Conservation (phyloP, 805 yeast species). For the Myxozyma melibiosi region DNA sequence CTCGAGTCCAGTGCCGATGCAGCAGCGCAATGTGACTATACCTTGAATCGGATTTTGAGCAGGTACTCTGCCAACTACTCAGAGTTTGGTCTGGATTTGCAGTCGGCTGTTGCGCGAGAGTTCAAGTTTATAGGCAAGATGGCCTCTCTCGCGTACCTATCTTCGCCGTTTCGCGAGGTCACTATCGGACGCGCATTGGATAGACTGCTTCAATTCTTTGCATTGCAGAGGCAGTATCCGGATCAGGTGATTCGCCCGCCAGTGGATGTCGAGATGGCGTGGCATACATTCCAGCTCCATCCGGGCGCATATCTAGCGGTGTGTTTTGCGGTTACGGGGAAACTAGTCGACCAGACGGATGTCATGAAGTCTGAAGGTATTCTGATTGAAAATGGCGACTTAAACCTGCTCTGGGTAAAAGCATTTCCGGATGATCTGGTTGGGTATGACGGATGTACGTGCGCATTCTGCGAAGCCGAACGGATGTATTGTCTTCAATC, state of each 20-base stretch:
- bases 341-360: slow-evolving; percentile 7
- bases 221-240: slow-evolving; percentile 12
- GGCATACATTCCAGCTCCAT: slow-evolving; percentile 35
- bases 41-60: slow-evolving; percentile 14
- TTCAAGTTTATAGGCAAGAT: slow-evolving; percentile 27
- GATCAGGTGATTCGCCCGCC: slow-evolving; percentile 23
- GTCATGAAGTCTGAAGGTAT: not conserved
- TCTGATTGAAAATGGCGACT: not conserved
- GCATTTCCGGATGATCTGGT: not conserved
- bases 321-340: slow-evolving; percentile 2
- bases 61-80: slow-evolving; percentile 28
- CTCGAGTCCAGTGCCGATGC: not conserved
- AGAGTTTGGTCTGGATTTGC: slow-evolving; percentile 21
- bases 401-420: not conserved
- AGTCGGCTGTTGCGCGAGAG: slow-evolving; percentile 34
- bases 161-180: slow-evolving; percentile 23
- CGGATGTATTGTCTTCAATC: no score
- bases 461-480: slow-evolving; percentile 19
- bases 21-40: not conserved
- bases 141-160: slow-evolving; percentile 30
- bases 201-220: slow-evolving; percentile 20
- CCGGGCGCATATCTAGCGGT: slow-evolving; percentile 9
- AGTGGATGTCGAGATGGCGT: slow-evolving; percentile 32
- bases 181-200: slow-evolving; percentile 11
- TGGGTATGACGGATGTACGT: slow-evolving; percentile 15